Percentiles rank a stretch among this genome's conserved stretches.
phyloP scores from a whole-genome alignment of 805 yeast genomes.

The Sugiyamaella mastotermitis region DNA sequence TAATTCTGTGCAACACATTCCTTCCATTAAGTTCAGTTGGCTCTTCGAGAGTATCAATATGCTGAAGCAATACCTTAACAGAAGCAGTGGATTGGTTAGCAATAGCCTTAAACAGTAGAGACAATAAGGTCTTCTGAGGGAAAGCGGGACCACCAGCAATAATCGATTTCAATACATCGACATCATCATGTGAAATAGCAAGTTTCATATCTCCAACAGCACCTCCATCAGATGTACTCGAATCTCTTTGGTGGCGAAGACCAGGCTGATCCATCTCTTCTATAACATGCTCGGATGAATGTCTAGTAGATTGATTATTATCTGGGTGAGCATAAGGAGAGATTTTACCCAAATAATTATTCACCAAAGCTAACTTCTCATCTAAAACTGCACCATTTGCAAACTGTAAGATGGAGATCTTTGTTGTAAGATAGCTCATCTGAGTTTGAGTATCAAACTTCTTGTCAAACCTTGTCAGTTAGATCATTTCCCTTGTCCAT shows the following conservation, averaged over 20 bases:
- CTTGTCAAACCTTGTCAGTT: slow-evolving; percentile 79
- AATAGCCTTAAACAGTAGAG: slow-evolving; percentile 62
- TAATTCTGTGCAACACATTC: slow-evolving; percentile 79
- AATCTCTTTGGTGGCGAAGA: not conserved
- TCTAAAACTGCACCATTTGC: slow-evolving; percentile 63
- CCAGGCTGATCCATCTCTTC: too few relatives aligned
- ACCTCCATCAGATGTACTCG: slow-evolving; percentile 6
- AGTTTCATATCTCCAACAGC: slow-evolving; percentile 9
- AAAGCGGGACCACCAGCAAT: slow-evolving; percentile 1
- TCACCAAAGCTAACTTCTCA: slow-evolving; percentile 38
- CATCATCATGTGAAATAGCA: slow-evolving; percentile 7
- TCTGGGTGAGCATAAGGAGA: slow-evolving; percentile 21
- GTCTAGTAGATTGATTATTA: not conserved
- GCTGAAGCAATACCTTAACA: slow-evolving; percentile 49
- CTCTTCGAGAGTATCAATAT: slow-evolving; percentile 51
- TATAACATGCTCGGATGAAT: not conserved
- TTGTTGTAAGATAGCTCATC: slow-evolving; percentile 51
- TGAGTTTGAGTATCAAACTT: slow-evolving; percentile 60
- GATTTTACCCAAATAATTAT: slow-evolving; percentile 22
- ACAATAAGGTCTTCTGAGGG: slow-evolving; percentile 34
- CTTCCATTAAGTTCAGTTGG: slow-evolving; percentile 71
- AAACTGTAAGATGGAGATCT: slow-evolving; percentile 70
- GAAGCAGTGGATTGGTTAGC: slow-evolving; percentile 48
- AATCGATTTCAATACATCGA: not conserved
- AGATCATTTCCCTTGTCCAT: slow-evolving; percentile 16